A percentile compares a stretch with the other conserved stretches of the same genome.
phyloP scores from a whole-genome alignment of 2,329 filamentous ascomycete genomes.

The Colletotrichum sublineola region DNA sequence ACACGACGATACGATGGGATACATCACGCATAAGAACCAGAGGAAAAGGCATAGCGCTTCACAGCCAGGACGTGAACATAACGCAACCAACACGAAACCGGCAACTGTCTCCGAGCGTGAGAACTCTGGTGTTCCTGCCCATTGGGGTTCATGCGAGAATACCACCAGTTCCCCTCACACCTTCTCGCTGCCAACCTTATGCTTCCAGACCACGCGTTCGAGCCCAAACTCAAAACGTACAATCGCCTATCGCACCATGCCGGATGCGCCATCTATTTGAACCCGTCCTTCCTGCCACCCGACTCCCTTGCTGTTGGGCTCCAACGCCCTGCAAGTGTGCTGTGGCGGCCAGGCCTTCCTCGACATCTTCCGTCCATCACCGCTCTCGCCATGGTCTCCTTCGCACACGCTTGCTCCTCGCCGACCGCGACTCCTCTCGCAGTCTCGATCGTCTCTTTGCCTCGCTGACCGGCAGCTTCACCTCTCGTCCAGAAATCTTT shows the following conservation, averaged over 20 bases:
- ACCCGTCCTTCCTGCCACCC: background rate
- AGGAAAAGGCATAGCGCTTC: background rate
- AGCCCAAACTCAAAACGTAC: slow-evolving; percentile 23
- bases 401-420: slow-evolving; percentile 12
- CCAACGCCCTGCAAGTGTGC: background rate
- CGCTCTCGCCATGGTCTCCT: slow-evolving; percentile 14
- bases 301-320: background rate
- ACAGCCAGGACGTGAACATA: background rate
- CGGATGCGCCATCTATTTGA: background rate
- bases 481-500: background rate
- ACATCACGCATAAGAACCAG: background rate
- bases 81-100: background rate
- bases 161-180: background rate
- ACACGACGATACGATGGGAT: background rate
- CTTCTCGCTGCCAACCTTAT: background rate
- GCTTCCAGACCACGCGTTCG: background rate
- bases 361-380: background rate
- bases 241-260: background rate
- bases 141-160: background rate
- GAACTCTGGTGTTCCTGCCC: slow-evolving; percentile 1
- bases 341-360: too few relatives aligned
- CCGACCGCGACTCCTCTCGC: slow-evolving; percentile 25
- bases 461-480: slow-evolving; percentile 3
- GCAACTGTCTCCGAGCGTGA: background rate
- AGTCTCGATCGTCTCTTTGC: slow-evolving; percentile 8